These are phyloP conservation scores for Cyberlindnera maritima DNA, from an alignment of 805 yeast genomes.

Conservation along the genomic window DNA sequence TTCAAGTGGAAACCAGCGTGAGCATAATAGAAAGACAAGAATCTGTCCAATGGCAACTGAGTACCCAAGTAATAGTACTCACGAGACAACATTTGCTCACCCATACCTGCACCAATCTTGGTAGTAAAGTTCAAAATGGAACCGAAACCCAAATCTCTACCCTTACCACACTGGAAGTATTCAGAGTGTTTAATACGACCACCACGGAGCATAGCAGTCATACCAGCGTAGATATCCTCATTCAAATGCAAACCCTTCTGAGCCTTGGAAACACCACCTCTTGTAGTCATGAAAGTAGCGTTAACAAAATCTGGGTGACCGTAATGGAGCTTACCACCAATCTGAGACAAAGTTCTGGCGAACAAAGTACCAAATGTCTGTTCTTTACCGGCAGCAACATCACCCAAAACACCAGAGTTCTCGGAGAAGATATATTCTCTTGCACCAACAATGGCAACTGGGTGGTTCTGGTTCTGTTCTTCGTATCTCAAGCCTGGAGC, in stretches of 20 bases:
- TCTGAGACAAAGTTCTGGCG: conserved; percentile 79
- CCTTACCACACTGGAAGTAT: conserved; percentile 87
- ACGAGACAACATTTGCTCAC: conserved; percentile 83
- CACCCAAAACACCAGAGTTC: conserved; percentile 82
- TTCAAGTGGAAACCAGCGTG: conserved; percentile 87
- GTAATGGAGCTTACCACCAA: conserved; percentile 84
- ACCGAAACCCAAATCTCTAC: conserved; percentile 86
- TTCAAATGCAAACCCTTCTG: conserved; percentile 83
- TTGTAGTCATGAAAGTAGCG: conserved; percentile 71
- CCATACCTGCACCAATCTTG: conserved; percentile 92
- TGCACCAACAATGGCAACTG: conserved; percentile 85
- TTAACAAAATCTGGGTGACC: conserved; percentile 88
- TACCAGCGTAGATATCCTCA: conserved; percentile 88
- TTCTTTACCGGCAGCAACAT: conserved; percentile 89
- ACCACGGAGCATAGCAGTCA: conserved; percentile 79
- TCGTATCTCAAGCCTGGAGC: conserved; percentile 63
- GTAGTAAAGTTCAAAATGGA: conserved; percentile 83
- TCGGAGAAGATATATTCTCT: conserved; percentile 86
- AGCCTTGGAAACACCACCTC: conserved; percentile 88
- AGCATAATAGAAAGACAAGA: conserved; percentile 80
- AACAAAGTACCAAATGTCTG: conserved; percentile 85
- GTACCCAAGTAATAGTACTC: conserved; percentile 82
- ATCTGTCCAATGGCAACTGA: conserved; percentile 75
- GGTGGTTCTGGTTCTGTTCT: conserved; percentile 49
- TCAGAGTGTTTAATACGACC: conserved; percentile 88